A percentile compares a stretch with the other conserved stretches of the same genome.
Conservation (phyloP, 2,329 filamentous ascomycete genomes). For the Phyllosticta capitalensis region DNA sequence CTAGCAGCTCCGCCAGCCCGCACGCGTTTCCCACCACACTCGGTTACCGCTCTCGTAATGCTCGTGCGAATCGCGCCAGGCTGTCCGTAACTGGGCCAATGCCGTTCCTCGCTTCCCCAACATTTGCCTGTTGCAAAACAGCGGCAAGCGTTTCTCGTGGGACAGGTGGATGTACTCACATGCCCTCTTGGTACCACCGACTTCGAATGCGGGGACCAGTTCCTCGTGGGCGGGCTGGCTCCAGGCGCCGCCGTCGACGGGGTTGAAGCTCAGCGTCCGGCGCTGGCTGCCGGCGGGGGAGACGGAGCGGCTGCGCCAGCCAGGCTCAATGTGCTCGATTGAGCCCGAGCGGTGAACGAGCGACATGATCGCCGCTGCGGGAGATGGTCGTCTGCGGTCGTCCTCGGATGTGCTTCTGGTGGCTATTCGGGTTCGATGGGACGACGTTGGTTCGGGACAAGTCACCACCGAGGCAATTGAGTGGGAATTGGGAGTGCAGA, state of each 20-base stretch:
- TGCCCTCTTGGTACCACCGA: conserved; percentile 43
- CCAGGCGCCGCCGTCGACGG: conserved; percentile 34
- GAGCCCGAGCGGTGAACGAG: conserved; percentile 30
- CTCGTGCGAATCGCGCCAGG: background rate
- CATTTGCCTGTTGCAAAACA: background rate
- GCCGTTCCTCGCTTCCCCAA: background rate
- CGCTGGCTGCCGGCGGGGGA: conserved; percentile 25
- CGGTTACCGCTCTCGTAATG: background rate
- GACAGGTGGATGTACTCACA: conserved; percentile 27
- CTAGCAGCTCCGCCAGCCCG: background rate
- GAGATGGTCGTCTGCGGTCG: background rate
- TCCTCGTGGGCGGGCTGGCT: conserved; percentile 30
- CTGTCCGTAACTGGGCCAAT: background rate
- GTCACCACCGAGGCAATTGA: too few relatives aligned
- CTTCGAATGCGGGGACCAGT: conserved; percentile 43
- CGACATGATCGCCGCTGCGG: conserved; percentile 23
- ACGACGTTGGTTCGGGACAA: too few relatives aligned
- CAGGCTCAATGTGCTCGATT: conserved; percentile 31
- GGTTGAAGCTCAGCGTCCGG: conserved; percentile 41
- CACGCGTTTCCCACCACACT: background rate
- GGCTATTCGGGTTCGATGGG: too few relatives aligned
- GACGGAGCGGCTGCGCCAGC: conserved; percentile 24
- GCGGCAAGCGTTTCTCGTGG: background rate
- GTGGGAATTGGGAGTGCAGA: background rate
- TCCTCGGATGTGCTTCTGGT: background rate